Conservation (phyloP, 176 grass and related monocot species). For the Eragrostis curvula region DNA sequence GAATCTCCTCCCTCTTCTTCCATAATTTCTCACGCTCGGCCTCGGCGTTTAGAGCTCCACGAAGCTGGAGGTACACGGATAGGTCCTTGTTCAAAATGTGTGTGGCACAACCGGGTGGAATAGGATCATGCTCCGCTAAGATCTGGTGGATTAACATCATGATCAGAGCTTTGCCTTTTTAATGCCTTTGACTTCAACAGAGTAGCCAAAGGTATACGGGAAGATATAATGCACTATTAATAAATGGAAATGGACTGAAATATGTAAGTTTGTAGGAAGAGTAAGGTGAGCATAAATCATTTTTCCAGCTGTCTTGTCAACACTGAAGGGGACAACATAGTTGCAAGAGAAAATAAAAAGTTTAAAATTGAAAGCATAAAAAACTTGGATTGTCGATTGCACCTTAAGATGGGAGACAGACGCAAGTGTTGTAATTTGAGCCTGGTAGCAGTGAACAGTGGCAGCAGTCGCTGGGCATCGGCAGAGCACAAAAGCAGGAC, state of each 20-base stretch:
- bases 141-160: conserved; percentile 24
- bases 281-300: too few species aligned
- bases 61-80: conserved; percentile 84
- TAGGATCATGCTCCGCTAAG: conserved; percentile 48
- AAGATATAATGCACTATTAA: neutral
- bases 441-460: conserved; percentile 43
- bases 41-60: conserved; percentile 61
- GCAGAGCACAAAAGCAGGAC: conserved; percentile 57
- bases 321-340: neutral
- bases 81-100: conserved; percentile 69
- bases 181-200: neutral
- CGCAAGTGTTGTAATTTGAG: conserved; percentile 55
- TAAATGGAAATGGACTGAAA: neutral
- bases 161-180: conserved; percentile 2
- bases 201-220: conserved; percentile 8
- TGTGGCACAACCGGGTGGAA: conserved; percentile 66
- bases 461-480: conserved; percentile 30
- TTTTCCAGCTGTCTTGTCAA: neutral
- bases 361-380: neutral
- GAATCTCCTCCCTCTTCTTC: conserved; percentile 63
- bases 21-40: conserved; percentile 67
- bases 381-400: neutral
- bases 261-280: neutral
- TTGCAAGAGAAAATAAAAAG: neutral
- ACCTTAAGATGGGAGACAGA: conserved; percentile 68